Base-by-base conservation (phyloP, 306 rosid species). In the Lathyrus oleraceus region DNA sequence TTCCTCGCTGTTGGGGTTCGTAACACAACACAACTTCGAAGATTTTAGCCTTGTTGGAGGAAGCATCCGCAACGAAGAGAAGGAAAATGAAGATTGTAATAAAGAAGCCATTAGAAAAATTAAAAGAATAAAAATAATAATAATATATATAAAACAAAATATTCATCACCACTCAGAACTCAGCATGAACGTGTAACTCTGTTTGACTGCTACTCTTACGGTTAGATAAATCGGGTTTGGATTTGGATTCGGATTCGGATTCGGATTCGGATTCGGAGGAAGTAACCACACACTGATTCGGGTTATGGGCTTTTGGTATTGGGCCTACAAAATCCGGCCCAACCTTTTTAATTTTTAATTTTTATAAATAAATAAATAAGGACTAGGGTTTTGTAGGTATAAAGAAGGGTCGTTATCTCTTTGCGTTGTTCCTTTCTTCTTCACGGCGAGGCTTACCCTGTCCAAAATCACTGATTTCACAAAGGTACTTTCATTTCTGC, bases 61-160 rank as follows among this genome's bases (percentile, higher is more conserved):
- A 57, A 70, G n/a, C 6, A 70, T 45, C 47, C 61, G 59, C 52
- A 78, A 54, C 6, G 87, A 84, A 71, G 91, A 71, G 39, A 83
- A 30, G 17, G 49, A 10, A 17, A 5, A 48, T 2, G 53, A 16
- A 47, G 48, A 61, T 10, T 70, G 90, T 72, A 86, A 69, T 19
- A 51, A 4, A 51, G 79, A 76, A 71, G 88, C 91, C 91, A 91
- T 88, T 32, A 7, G 25, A 48, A 27, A 36, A n/a, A 5, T 12
- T 3, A 6, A 70, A 5, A 6, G 2, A 5, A 61, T 8, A 19
- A n/a, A n/a, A n/a, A 8, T 19, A 8, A 32, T 15, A n/a, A 8
- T 3, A 23, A 2, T 23, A 23, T 21, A 19, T 53, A 4, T 5
- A 20, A 9, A 32, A 32, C 8, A 49, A 49, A 49, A 20, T 11